Base-by-base conservation (phyloP, 129 eudicot genomes). In the Erigeron canadensis region DNA sequence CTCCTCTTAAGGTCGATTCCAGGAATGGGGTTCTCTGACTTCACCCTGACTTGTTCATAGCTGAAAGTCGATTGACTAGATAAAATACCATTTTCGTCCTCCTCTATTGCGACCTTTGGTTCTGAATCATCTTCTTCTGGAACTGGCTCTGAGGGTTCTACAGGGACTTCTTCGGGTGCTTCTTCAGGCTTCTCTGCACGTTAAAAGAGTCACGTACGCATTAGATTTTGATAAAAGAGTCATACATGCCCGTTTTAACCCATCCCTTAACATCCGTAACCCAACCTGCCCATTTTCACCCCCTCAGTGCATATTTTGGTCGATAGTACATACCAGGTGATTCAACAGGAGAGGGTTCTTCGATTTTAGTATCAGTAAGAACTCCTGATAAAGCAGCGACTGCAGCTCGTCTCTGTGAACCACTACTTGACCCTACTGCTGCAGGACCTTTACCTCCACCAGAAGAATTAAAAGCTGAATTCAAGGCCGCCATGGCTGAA, bases 381-480 rank as follows among this genome's bases (percentile, higher is more conserved):
- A 91, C 99, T 5, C 68, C 57, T 5, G 99, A 94, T 55, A 94
- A 82, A 58, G 99, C 99, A 80, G 99, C 99, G 56, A 94, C 95
- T 45, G 97, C 99, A 73, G 99, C 99, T 61, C 97, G 88, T 86
- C 99, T 82, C 75, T 94, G 99, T 82, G 99, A 90, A 7, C 89
- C 89, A 43, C 63, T 82, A 59, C 83, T 68, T 17, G 63, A 17
- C 65, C 83, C 79, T 70, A 84, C 83, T 53, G 83, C 70, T 10
- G 90, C 63, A 75, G 84, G 39, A 44, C 70, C 62, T 58, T 84
- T 63, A 73, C 86, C 83, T 2, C 86, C 88, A 10, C 89, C 74
- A 47, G 87, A 10, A 39, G 98, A 75, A 57, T 76, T 81, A 72
- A 94, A 90, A 55, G 97, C 92, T 6, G 93, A 85, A 77, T 91